Base-by-base conservation (phyloP, 768 basidiomycete species). In the Amanita exitialis region DNA sequence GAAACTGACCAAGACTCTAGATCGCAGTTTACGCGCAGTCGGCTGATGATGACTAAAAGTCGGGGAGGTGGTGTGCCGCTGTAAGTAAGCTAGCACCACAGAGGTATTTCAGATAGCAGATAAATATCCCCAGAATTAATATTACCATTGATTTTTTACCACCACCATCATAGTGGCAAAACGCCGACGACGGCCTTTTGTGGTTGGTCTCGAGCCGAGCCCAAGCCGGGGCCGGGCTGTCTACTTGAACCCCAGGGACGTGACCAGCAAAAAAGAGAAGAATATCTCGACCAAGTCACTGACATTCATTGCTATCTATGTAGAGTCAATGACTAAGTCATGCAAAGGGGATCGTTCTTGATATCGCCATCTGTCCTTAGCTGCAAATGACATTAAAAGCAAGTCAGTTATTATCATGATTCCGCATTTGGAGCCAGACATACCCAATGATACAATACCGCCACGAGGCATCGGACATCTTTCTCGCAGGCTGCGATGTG, bases 21-120 rank as follows among this genome's bases (percentile, higher is more conserved):
- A 28, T 52, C 49, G 18, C 53, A 54, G 28, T 54, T 54, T 34
- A 44, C 53, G 27, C 45, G 53, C 27, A 56, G 49, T 38, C 34
- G 55, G 20, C 41, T 56, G 20, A 44, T 43, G 47, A 46, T 44
- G 38, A 35, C 44, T 16, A 4, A n/a, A 44, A 37, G 41, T 13
- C n/a, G 39, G 30, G 41, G 49, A 15, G 50, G 50, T 3, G 50
- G 50, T 23, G 50, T 51, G n/a, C 50, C 50, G n/a, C 43, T 51
- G 15, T 51, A 30, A n/a, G n/a, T n/a, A n/a, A n/a, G n/a, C n/a
- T n/a, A n/a, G n/a, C n/a, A n/a, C n/a, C n/a, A n/a, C n/a, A n/a
- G n/a, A n/a, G n/a, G n/a, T n/a, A n/a, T n/a, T n/a, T n/a, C n/a
- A n/a, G n/a, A n/a, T n/a, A n/a, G n/a, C n/a, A n/a, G n/a, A n/a